Conservation (phyloP, 1,284 basidiomycete species). For the Rhodotorula sp. region DNA sequence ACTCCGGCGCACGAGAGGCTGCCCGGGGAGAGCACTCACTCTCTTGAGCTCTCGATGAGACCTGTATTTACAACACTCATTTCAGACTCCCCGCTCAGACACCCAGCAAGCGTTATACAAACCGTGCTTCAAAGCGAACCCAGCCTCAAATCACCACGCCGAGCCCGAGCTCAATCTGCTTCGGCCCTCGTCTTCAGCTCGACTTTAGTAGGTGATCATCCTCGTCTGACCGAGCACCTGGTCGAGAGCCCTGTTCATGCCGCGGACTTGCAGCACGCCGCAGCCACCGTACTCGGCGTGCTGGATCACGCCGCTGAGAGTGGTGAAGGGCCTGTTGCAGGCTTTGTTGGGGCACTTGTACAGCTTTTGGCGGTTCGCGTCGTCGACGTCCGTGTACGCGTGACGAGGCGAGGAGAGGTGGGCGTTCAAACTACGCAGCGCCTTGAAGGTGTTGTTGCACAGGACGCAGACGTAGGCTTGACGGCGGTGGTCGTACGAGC, state of each 20-base stretch:
- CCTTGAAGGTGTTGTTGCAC: conserved; percentile 54
- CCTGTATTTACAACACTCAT: too few species aligned
- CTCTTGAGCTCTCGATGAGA: too few species aligned
- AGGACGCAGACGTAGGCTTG: conserved; percentile 58
- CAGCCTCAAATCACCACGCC: too few species aligned
- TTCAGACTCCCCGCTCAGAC: too few species aligned
- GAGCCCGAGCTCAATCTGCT: too few species aligned
- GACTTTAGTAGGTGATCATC: not conserved
- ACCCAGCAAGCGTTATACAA: too few species aligned
- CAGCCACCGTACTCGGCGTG: conserved; percentile 9
- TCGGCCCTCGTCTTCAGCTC: too few species aligned
- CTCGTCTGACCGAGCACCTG: not conserved
- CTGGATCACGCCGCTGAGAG: conserved; percentile 16
- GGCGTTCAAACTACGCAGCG: conserved; percentile 55
- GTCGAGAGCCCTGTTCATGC: not conserved
- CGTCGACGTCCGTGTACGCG: conserved; percentile 4
- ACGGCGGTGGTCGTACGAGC: not conserved
- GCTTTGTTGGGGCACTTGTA: conserved; percentile 52
- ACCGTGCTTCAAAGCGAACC: too few species aligned
- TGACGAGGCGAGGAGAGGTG: conserved; percentile 59
- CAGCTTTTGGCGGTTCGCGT: conserved; percentile 49
- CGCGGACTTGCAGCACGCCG: not conserved
- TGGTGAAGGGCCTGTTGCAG: conserved; percentile 3
- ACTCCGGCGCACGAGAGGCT: too few species aligned
- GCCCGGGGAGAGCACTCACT: too few species aligned